A percentile compares a stretch with the other conserved stretches of the same genome.
phyloP scores from a whole-genome alignment of 306 rosid genomes.

The Castanea sativa region DNA sequence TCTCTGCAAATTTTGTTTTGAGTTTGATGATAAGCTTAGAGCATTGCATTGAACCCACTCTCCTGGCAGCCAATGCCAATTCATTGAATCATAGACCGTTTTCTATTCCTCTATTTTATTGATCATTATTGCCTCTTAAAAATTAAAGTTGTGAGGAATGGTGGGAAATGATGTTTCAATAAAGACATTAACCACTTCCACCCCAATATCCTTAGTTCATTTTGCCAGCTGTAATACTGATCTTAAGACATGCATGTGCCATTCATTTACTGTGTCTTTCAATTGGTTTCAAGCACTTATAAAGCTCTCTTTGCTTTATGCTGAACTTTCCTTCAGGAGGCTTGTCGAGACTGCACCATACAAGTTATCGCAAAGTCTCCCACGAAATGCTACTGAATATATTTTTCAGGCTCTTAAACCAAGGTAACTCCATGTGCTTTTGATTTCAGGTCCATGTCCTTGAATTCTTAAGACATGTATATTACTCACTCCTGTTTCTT shows the following conservation, averaged over 20 bases:
- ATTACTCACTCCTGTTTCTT: constrained; percentile 1
- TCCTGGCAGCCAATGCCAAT: background rate
- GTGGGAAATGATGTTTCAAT: background rate
- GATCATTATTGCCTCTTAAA: background rate
- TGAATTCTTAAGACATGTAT: constrained; percentile 13
- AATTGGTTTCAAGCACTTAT: constrained; percentile 3
- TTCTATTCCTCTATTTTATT: background rate
- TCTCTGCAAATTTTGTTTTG: background rate
- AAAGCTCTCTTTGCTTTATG: constrained; percentile 12
- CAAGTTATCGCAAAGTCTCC: constrained; percentile 46
- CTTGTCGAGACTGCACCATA: constrained; percentile 41
- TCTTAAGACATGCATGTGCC: background rate
- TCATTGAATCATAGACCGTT: background rate
- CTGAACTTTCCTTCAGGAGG: constrained; percentile 30
- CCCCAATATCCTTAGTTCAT: background rate
- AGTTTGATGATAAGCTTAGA: background rate
- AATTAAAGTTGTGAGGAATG: background rate
- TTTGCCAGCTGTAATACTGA: background rate
- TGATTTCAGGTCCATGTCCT: background rate
- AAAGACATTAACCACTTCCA: background rate
- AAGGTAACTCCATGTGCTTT: constrained; percentile 41
- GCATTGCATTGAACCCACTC: background rate
- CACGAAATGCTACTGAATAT: constrained; percentile 60
- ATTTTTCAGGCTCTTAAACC: constrained; percentile 70
- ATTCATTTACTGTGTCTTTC: background rate